Conservation (phyloP, 2,329 filamentous ascomycete species). For the Calcarisporium arbuscula region DNA sequence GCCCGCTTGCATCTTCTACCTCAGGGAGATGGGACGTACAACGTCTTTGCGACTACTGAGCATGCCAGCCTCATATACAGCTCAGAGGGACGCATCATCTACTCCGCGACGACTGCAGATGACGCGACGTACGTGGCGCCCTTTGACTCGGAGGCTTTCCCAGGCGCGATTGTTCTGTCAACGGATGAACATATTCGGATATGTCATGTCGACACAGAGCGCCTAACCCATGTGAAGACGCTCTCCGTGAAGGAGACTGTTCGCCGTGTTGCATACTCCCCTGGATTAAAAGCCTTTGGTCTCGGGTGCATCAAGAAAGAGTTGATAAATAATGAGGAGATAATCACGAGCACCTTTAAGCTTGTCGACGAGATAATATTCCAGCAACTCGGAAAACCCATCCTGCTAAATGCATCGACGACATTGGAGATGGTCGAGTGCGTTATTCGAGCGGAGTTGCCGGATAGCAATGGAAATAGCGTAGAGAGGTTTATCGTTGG, state of each 20-base stretch:
- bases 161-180: constrained; percentile 73
- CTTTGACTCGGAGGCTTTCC: constrained; percentile 77
- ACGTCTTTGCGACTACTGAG: constrained; percentile 89
- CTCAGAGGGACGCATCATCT: constrained; percentile 79
- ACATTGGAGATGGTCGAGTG: constrained; percentile 73
- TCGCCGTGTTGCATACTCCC: constrained; percentile 78
- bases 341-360: constrained; percentile 73
- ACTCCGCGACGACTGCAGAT: constrained; percentile 88
- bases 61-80: constrained; percentile 92
- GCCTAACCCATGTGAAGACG: constrained; percentile 81
- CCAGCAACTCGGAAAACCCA: constrained; percentile 64
- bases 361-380: constrained; percentile 90
- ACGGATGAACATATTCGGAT: constrained; percentile 72
- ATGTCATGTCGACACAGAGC: constrained; percentile 72
- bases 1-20: constrained; percentile 76
- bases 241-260: constrained; percentile 76
- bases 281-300: constrained; percentile 72
- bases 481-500: constrained; percentile 86
- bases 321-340: constrained; percentile 63
- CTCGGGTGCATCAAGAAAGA: constrained; percentile 78
- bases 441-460: constrained; percentile 70
- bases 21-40: constrained; percentile 59
- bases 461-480: constrained; percentile 45
- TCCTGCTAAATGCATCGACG: constrained; percentile 46
- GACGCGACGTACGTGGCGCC: constrained; percentile 75